These are phyloP conservation scores for Beta vulgaris DNA, from an alignment of 148 eudicot species.

Conservation along the genomic window DNA sequence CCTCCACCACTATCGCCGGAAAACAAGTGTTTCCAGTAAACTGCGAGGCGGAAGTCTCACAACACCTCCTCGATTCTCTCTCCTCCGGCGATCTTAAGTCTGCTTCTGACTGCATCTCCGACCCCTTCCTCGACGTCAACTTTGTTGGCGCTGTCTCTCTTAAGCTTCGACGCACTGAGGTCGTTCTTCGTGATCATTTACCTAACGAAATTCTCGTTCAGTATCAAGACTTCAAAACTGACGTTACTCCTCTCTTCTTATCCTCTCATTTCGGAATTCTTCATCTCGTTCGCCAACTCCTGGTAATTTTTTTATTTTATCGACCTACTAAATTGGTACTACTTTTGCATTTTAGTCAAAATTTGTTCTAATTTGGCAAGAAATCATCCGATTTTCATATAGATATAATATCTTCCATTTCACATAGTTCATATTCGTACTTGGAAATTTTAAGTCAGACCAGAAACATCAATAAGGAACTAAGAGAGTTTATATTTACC, in stretches of 20 bases:
- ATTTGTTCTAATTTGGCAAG: not conserved
- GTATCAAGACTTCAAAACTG: constrained; percentile 66
- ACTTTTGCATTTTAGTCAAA: not conserved
- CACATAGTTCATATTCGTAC: too few relatives aligned
- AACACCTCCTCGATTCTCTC: constrained; percentile 65
- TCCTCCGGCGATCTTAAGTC: constrained; percentile 39
- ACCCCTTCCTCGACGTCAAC: constrained; percentile 71
- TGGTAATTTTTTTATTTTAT: constrained; percentile 22
- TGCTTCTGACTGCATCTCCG: constrained; percentile 43
- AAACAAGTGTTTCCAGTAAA: constrained; percentile 77
- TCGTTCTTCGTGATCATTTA: constrained; percentile 45
- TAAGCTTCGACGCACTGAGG: constrained; percentile 51
- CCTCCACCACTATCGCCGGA: constrained; percentile 11
- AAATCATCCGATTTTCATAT: not conserved
- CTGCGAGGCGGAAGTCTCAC: constrained; percentile 72
- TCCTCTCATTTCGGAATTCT: constrained; percentile 60
- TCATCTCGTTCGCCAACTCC: constrained; percentile 48
- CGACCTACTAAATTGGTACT: not conserved
- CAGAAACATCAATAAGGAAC: too few relatives aligned
- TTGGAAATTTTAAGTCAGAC: too few relatives aligned
- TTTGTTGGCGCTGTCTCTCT: constrained; percentile 63
- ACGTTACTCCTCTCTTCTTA: constrained; percentile 78
- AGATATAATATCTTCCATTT: too few relatives aligned
- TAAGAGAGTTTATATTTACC: too few relatives aligned
- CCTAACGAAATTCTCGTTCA: constrained; percentile 48